Evolutionary conservation across 805 yeast species (phyloP).

Genomic region (Pichia sporocuriosa): DNA sequence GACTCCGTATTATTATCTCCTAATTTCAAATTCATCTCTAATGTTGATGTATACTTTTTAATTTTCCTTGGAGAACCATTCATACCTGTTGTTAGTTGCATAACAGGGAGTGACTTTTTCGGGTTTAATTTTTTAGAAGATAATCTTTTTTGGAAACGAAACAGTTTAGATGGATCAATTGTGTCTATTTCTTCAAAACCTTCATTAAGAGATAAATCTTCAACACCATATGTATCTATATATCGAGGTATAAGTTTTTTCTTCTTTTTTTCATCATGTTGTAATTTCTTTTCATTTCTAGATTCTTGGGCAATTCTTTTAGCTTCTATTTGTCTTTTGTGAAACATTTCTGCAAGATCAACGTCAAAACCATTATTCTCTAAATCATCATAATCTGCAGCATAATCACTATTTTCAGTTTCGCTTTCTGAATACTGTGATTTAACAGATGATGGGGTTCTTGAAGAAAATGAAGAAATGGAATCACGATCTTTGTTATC

Average conservation of each 20-base stretch:
- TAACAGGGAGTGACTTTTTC: slow-evolving; percentile 24
- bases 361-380: background rate
- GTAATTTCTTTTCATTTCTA: slow-evolving; percentile 9
- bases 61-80: slow-evolving; percentile 19
- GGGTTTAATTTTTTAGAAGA: slow-evolving; percentile 12
- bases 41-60: slow-evolving; percentile 25
- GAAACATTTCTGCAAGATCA: slow-evolving; percentile 16
- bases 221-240: background rate
- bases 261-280: background rate
- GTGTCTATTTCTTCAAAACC: slow-evolving; percentile 25
- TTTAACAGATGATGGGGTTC: slow-evolving; percentile 10
- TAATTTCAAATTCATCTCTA: slow-evolving; percentile 17
- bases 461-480: slow-evolving; percentile 23
- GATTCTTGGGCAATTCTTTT: slow-evolving; percentile 16
- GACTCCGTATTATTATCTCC: no score
- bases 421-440: slow-evolving; percentile 24
- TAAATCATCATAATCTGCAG: slow-evolving; percentile 23
- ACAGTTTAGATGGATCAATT: slow-evolving; percentile 19
- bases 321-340: slow-evolving; percentile 16
- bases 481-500: slow-evolving; percentile 17
- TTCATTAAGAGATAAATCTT: slow-evolving; percentile 18
- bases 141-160: slow-evolving; percentile 15
- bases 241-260: slow-evolving; percentile 6
- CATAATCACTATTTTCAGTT: slow-evolving; percentile 30
- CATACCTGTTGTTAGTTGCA: slow-evolving; percentile 13